These are phyloP conservation scores for Sporothrix inflata DNA, from an alignment of 2,329 filamentous ascomycete genomes.

Conservation along the genomic window DNA sequence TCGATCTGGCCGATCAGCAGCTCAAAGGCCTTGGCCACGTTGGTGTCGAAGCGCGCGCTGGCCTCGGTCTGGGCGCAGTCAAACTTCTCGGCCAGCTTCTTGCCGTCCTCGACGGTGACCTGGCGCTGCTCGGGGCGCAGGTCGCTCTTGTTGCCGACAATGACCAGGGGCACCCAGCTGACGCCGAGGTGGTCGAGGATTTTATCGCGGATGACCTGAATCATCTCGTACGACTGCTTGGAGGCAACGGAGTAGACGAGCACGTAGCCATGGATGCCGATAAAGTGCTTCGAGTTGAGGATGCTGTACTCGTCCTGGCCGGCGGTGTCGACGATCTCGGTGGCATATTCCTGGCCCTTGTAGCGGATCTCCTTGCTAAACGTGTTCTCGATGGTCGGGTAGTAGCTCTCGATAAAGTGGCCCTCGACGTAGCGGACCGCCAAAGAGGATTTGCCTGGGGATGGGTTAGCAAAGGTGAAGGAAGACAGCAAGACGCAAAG, in stretches of 20 bases:
- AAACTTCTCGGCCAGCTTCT: conserved; percentile 81
- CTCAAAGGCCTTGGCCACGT: conserved; percentile 91
- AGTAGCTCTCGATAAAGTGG: conserved; percentile 98
- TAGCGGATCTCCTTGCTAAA: conserved; percentile 95
- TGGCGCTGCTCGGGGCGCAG: conserved; percentile 90
- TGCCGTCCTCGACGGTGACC: conserved; percentile 82
- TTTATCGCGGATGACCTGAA: conserved; percentile 93
- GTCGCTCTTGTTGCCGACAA: conserved; percentile 97
- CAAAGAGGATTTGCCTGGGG: conserved; percentile 89
- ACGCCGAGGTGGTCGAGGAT: conserved; percentile 95
- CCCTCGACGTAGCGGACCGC: conserved; percentile 97
- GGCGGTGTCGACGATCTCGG: conserved; percentile 97
- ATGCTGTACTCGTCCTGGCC: conserved; percentile 99
- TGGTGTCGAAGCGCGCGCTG: conserved; percentile 90
- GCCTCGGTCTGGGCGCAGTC: conserved; percentile 95
- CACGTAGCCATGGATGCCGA: conserved; percentile 98
- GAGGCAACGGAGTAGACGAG: conserved; percentile 97
- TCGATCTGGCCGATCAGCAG: conserved; percentile 93
- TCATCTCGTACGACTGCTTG: conserved; percentile 95
- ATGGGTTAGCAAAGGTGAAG: neutral
- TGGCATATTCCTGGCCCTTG: conserved; percentile 90
- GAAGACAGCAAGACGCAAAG: neutral
- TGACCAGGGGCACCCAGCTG: conserved; percentile 87
- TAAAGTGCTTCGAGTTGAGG: conserved; percentile 97
- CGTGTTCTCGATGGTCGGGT: conserved; percentile 98